Evolutionary conservation across 495 filamentous ascomycete species (phyloP).

Genomic region (Aspergillus asperescens): DNA sequence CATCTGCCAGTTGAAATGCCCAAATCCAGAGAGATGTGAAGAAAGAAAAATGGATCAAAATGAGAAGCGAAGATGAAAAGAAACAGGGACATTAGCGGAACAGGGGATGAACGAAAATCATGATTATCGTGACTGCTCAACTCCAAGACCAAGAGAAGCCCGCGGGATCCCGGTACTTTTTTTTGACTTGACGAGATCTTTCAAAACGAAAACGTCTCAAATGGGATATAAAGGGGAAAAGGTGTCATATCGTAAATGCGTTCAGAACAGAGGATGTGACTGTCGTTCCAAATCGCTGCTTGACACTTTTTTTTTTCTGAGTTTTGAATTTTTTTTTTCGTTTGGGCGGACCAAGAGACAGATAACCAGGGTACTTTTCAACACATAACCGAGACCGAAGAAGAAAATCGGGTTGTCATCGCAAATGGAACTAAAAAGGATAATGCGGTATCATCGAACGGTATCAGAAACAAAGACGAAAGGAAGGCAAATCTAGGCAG

Average conservation of each 20-base stretch:
- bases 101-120: conserved; percentile 27
- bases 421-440: conserved; percentile 27
- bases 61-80: conserved; percentile 16
- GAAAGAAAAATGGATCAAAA: conserved; percentile 12
- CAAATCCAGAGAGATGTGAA: conserved; percentile 21
- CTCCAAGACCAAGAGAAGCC: conserved; percentile 17
- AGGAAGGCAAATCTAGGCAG: conserved; percentile 30
- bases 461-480: conserved; percentile 22
- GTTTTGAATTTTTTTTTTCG: conserved; percentile 23
- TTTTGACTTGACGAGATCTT: conserved; percentile 16
- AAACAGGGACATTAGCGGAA: conserved; percentile 12
- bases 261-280: conserved; percentile 20
- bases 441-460: conserved; percentile 39
- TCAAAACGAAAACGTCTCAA: conserved; percentile 18
- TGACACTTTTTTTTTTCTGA: conserved; percentile 32
- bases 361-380: conserved; percentile 36
- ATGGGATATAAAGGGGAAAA: conserved; percentile 10
- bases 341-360: conserved; percentile 12
- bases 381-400: conserved; percentile 23
- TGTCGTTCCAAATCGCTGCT: conserved; percentile 31
- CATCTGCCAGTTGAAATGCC: conserved; percentile 32
- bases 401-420: conserved; percentile 27
- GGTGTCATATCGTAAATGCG: conserved; percentile 17
- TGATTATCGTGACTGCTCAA: conserved; percentile 44
- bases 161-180: conserved; percentile 11